Percentiles rank a stretch among this genome's conserved stretches.
Conservation (phyloP, 2,329 filamentous ascomycete species). For the Nemania serpens region DNA sequence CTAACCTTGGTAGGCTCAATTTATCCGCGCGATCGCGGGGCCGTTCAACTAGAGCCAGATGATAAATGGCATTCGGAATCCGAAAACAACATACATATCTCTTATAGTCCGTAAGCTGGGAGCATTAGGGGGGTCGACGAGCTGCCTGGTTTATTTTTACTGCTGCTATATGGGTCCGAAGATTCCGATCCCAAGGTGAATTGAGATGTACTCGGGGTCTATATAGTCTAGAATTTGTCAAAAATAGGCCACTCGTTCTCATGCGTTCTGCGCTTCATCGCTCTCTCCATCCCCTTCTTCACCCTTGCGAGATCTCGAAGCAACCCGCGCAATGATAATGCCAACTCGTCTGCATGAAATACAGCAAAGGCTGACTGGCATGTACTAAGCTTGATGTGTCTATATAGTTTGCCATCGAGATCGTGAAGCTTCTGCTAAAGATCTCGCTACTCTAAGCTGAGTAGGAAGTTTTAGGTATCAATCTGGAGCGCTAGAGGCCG, state of each 20-base stretch:
- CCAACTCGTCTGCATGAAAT: slow-evolving; percentile 9
- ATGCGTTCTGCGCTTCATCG: not conserved
- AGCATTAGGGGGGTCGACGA: too few relatives aligned
- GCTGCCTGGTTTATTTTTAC: too few relatives aligned
- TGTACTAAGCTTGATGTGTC: not conserved
- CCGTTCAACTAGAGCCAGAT: too few relatives aligned
- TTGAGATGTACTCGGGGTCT: too few relatives aligned
- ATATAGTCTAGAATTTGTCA: not conserved
- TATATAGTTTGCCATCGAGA: slow-evolving; percentile 6
- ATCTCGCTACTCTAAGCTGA: not conserved
- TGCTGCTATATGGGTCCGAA: too few relatives aligned
- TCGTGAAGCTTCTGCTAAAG: slow-evolving; percentile 8
- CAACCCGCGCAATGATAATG: not conserved
- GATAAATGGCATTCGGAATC: too few relatives aligned
- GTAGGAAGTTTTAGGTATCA: not conserved
- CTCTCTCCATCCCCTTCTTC: not conserved
- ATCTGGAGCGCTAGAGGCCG: not conserved
- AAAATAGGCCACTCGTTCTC: not conserved
- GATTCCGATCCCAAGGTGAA: too few relatives aligned
- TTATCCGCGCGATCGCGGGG: too few relatives aligned
- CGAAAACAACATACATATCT: too few relatives aligned
- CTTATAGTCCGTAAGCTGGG: too few relatives aligned
- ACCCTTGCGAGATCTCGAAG: not conserved
- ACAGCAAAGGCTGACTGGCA: not conserved
- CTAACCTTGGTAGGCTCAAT: not conserved